Percentiles rank a stretch among this genome's conserved stretches.
Evolutionary conservation across 2,329 filamentous ascomycete species (phyloP).

Genomic region (Myrmaecium sp.): DNA sequence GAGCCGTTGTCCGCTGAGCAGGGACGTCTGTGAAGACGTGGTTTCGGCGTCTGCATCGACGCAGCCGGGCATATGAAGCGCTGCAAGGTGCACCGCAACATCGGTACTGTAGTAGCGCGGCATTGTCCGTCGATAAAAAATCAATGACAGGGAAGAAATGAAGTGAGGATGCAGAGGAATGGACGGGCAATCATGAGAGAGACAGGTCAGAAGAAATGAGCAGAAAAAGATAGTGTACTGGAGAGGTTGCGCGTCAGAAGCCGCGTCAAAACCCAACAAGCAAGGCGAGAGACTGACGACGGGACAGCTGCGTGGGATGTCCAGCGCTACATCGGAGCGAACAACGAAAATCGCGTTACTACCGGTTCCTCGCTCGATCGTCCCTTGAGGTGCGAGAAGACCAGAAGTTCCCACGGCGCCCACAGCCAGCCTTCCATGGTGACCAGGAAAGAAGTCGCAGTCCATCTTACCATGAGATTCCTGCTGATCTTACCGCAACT

Average conservation of each 20-base stretch:
- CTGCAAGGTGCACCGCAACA: neutral
- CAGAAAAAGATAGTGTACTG: neutral
- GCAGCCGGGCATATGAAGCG: neutral
- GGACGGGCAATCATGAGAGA: neutral
- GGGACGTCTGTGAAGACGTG: constrained; percentile 7
- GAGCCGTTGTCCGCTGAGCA: constrained; percentile 9
- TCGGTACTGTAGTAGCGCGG: too few relatives aligned
- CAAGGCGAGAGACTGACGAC: neutral
- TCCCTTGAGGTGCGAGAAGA: too few relatives aligned
- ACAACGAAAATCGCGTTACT: too few relatives aligned
- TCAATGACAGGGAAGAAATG: neutral
- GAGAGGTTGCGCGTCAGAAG: neutral
- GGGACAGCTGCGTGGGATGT: too few relatives aligned
- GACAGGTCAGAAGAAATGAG: neutral
- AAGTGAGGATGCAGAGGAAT: neutral
- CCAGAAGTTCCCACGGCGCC: too few relatives aligned
- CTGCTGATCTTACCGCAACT: neutral
- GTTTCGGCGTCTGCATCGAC: neutral
- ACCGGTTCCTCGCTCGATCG: too few relatives aligned
- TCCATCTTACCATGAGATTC: neutral
- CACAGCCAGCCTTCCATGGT: too few relatives aligned
- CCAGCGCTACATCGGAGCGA: too few relatives aligned
- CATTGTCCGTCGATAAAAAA: too few relatives aligned
- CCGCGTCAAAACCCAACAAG: neutral
- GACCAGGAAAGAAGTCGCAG: neutral